A percentile compares a stretch with the other conserved stretches of the same genome.
Conservation (phyloP, 1,284 basidiomycete species). For the Gymnopus androsaceus region DNA sequence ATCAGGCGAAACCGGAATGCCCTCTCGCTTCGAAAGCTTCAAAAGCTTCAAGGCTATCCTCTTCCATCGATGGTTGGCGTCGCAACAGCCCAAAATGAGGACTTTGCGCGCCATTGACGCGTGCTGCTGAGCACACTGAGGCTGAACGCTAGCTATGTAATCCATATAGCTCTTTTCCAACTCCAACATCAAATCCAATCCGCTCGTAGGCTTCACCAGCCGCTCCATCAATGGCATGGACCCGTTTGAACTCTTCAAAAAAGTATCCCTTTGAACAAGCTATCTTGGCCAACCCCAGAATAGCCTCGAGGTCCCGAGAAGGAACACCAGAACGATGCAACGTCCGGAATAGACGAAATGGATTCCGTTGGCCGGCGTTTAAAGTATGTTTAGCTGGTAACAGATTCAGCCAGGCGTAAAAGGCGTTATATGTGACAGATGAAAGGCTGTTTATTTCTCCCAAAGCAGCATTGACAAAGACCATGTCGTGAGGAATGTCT, state of each 20-base stretch:
- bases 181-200: constrained; percentile 2
- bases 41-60: neutral
- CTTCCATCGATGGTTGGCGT: neutral
- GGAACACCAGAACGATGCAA: constrained; percentile 3
- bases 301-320: neutral
- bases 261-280: constrained; percentile 12
- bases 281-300: constrained; percentile 8
- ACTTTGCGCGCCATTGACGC: neutral
- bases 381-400: constrained; percentile 3
- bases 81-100: constrained; percentile 1
- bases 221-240: neutral
- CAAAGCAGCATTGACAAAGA: constrained; percentile 9
- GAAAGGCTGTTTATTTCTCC: constrained; percentile 5
- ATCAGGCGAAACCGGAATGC: neutral
- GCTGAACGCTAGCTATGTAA: neutral
- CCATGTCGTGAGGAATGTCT: constrained; percentile 7
- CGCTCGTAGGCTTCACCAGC: neutral
- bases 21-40: neutral
- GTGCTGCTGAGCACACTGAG: neutral
- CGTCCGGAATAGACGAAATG: neutral
- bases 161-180: constrained; percentile 3
- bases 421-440: neutral
- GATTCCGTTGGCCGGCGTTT: neutral
- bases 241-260: neutral
- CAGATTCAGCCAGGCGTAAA: constrained; percentile 9